These are phyloP conservation scores for Akanthomyces uredinophilus DNA, from an alignment of 2,329 filamentous ascomycete genomes.

Conservation along the genomic window DNA sequence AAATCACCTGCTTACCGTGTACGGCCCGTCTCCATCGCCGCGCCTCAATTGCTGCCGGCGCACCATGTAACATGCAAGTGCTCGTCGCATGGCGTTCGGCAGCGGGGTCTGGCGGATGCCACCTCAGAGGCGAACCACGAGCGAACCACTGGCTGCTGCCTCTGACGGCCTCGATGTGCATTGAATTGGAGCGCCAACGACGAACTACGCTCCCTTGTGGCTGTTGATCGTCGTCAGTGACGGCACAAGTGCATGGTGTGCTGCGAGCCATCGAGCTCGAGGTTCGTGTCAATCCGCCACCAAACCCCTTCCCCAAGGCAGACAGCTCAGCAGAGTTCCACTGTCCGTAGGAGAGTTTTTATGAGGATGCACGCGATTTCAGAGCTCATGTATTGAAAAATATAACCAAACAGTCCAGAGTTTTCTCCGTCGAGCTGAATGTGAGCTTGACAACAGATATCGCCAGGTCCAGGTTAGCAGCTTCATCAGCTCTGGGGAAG, in stretches of 20 bases:
- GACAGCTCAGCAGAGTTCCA: neutral
- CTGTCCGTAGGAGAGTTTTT: neutral
- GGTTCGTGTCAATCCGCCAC: neutral
- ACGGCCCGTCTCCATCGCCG: neutral
- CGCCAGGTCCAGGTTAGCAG: neutral
- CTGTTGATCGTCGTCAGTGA: neutral
- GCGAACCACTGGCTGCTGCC: neutral
- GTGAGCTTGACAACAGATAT: neutral
- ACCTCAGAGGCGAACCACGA: slow-evolving; percentile 1
- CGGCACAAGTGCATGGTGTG: neutral
- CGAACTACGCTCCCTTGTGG: neutral
- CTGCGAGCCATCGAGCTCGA: no score
- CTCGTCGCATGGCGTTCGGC: slow-evolving; percentile 7
- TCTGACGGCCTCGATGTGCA: neutral
- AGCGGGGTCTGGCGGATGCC: slow-evolving; percentile 8
- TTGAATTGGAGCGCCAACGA: neutral
- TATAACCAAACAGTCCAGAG: neutral
- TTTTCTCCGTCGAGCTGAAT: neutral
- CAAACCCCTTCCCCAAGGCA: neutral
- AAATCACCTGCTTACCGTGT: neutral
- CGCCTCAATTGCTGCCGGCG: neutral
- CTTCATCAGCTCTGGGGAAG: neutral
- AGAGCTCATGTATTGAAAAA: neutral
- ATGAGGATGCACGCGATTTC: neutral
- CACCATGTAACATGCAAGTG: slow-evolving; percentile 8